Base-by-base conservation (phyloP, 805 yeast species). In the Hanseniaspora occidentalis region DNA sequence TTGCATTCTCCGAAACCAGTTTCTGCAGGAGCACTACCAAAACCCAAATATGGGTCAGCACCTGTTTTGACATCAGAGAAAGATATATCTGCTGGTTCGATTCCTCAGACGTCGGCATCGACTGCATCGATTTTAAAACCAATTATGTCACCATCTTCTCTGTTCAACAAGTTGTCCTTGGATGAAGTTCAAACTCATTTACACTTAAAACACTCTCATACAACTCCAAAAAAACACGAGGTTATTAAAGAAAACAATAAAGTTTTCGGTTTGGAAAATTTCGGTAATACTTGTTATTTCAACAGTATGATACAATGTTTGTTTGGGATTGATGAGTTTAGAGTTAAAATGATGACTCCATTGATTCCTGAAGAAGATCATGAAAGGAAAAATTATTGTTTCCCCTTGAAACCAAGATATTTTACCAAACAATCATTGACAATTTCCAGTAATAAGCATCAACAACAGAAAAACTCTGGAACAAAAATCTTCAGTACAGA, bases 281-380 rank as follows among this genome's bases (percentile, higher is more conserved):
- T 81, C 51, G 95, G 94, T 2, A 80, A 86, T 56, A 86, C 96
- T 0, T 92, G 97, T 62, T 89, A 89, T 63, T 84, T 95, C 60
- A 92, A 92, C 51, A 84, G 96, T 8, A 83, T 92, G 23, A 62
- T 92, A 19, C 98, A 92, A 57, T 84, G 94, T 48, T 69, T 89
- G 8, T 89, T 74, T 64, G 79, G 82, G 61, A 71, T 89, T 3
- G 69, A 71, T 20, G 71, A 70, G 22, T 85, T 92, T 52, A 71
- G 96, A 36, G 59, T 65, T 14, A 68, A 67, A 40, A 54, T 82
- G 1, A 56, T 76, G 37, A 60, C 64, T 39, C 67, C 66, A 45
- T 82, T 82, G 3, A 47, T 50, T 6, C 58, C 63, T 37, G 61
- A 58, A 34, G 47, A 56, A 2, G 37, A 35, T 2, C 29, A 43